Percentiles rank a stretch among this genome's conserved stretches.
These are phyloP conservation scores for Monosporozyma unispora DNA, from an alignment of 805 yeast genomes.

Conservation along the genomic window DNA sequence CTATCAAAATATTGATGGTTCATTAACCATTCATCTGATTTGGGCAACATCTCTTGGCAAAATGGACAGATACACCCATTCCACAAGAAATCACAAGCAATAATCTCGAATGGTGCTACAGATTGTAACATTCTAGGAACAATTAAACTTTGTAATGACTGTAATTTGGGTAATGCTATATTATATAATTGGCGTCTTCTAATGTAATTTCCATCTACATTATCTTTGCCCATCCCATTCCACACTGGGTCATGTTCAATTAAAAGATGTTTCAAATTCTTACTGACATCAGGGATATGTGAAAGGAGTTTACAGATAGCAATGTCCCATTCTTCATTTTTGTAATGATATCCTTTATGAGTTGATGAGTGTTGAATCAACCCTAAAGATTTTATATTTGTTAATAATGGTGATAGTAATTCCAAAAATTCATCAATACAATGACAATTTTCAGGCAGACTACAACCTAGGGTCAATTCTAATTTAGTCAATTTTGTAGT, in stretches of 20 bases:
- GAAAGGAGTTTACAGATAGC: slow-evolving; percentile 36
- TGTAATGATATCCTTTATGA: slow-evolving; percentile 34
- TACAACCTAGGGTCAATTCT: slow-evolving; percentile 47
- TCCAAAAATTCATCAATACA: slow-evolving; percentile 39
- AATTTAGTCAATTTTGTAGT: slow-evolving; percentile 30
- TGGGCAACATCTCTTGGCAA: slow-evolving; percentile 42
- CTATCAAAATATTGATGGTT: slow-evolving; percentile 52
- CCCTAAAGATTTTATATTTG: slow-evolving; percentile 17
- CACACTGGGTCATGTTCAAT: slow-evolving; percentile 52
- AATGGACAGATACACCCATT: slow-evolving; percentile 62
- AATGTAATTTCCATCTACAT: slow-evolving; percentile 64
- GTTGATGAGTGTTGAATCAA: slow-evolving; percentile 29
- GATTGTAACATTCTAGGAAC: slow-evolving; percentile 54
- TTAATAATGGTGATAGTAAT: slow-evolving; percentile 30
- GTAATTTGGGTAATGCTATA: slow-evolving; percentile 38
- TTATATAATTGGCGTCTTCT: slow-evolving; percentile 48
- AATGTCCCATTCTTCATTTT: slow-evolving; percentile 49
- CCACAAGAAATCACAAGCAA: slow-evolving; percentile 65
- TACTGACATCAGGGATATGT: slow-evolving; percentile 26
- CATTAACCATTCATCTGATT: slow-evolving; percentile 53
- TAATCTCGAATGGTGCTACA: slow-evolving; percentile 58
- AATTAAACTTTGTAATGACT: slow-evolving; percentile 36
- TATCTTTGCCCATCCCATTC: slow-evolving; percentile 51
- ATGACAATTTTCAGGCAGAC: slow-evolving; percentile 35
- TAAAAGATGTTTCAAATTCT: slow-evolving; percentile 34